These are phyloP conservation scores for Chenopodium berlandieri DNA, from an alignment of 148 eudicot species.

Conservation along the genomic window DNA sequence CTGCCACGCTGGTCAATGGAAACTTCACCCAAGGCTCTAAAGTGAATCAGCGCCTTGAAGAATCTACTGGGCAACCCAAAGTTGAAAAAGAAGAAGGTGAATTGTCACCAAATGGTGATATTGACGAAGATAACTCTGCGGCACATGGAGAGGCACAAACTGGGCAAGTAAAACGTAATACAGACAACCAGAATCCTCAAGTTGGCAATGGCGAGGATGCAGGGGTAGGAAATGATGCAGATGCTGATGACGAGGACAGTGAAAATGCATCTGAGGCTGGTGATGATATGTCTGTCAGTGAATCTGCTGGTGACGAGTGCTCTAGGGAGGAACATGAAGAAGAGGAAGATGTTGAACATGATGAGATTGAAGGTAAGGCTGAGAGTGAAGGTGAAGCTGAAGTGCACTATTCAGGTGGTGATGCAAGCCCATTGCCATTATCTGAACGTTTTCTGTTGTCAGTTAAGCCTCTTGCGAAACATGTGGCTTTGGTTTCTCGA, in stretches of 20 bases:
- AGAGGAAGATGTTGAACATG: constrained; percentile 63
- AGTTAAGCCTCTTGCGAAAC: constrained; percentile 72
- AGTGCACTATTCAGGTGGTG: constrained; percentile 48
- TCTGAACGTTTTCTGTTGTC: constrained; percentile 53
- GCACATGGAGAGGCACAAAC: constrained; percentile 37
- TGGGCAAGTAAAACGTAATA: constrained; percentile 32
- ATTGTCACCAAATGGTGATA: constrained; percentile 67
- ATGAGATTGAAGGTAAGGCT: constrained; percentile 71
- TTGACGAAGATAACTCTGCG: constrained; percentile 56
- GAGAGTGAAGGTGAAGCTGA: constrained; percentile 94
- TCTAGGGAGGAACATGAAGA: constrained; percentile 76
- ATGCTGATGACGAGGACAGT: constrained; percentile 84
- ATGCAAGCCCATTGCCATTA: constrained; percentile 40
- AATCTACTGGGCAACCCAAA: constrained; percentile 43
- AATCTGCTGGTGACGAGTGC: constrained; percentile 84
- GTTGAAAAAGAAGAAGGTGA: constrained; percentile 90
- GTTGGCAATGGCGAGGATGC: constrained; percentile 43
- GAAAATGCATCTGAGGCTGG: constrained; percentile 74
- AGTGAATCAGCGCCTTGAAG: constrained; percentile 36
- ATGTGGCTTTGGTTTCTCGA: constrained; percentile 40
- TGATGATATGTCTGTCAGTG: constrained; percentile 75
- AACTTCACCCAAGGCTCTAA: constrained; percentile 32
- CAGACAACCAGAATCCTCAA: constrained; percentile 33
- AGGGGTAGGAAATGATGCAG: constrained; percentile 54
- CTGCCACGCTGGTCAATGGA: constrained; percentile 43